phyloP scores from a whole-genome alignment of 2,329 filamentous ascomycete species.

The Hymenoscyphus fructigenus region DNA sequence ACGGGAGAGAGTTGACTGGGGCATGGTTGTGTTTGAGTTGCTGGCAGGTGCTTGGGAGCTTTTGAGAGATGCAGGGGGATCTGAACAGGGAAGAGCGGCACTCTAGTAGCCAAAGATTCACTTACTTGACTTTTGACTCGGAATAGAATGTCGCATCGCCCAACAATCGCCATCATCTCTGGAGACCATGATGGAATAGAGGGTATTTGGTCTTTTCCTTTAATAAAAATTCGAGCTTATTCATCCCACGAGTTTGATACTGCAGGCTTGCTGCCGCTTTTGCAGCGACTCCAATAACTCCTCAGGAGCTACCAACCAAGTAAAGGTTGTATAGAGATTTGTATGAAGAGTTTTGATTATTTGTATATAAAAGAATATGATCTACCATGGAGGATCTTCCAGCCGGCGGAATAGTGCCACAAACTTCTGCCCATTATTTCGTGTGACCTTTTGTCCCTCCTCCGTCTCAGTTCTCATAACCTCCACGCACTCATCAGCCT shows the following conservation, averaged over 20 bases:
- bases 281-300: neutral
- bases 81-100: neutral
- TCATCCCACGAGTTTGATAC: neutral
- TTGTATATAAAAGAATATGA: conserved; percentile 10
- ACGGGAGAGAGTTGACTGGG: conserved; percentile 29
- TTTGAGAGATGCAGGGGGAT: conserved; percentile 1
- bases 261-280: neutral
- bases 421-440: conserved; percentile 88
- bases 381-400: conserved; percentile 58
- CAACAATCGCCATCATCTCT: neutral
- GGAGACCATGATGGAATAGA: neutral
- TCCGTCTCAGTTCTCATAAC: conserved; percentile 85
- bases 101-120: neutral
- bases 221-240: neutral
- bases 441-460: conserved; percentile 93
- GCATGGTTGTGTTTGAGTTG: conserved; percentile 32
- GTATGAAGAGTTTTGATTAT: conserved; percentile 4
- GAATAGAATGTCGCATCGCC: neutral
- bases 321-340: neutral
- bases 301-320: neutral
- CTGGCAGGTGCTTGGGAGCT: no score
- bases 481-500: conserved; percentile 67
- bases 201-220: neutral
- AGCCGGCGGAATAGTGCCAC: conserved; percentile 82
- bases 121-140: neutral